These are phyloP conservation scores for Fibroporia radiculosa DNA, from an alignment of 768 basidiomycete species.

Conservation along the genomic window DNA sequence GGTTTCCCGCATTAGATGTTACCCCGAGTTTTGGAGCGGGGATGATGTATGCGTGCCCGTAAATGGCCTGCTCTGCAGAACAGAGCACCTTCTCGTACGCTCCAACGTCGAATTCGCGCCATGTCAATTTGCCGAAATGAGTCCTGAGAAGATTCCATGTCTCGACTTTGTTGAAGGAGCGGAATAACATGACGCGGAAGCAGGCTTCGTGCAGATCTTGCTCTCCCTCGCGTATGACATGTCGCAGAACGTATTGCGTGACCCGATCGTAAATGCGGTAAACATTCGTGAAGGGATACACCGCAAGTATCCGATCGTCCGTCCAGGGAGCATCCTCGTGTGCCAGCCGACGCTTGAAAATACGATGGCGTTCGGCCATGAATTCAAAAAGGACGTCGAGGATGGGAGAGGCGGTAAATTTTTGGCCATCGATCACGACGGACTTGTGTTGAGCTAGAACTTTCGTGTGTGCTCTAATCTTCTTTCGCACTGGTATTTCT, in stretches of 20 bases:
- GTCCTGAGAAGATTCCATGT: slow-evolving; percentile 59
- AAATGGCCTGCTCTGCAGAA: slow-evolving; percentile 34
- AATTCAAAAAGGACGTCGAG: slow-evolving; percentile 25
- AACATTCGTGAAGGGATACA: slow-evolving; percentile 63
- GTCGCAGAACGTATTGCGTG: slow-evolving; percentile 57
- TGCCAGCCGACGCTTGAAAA: slow-evolving; percentile 21
- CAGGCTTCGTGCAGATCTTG: slow-evolving; percentile 53
- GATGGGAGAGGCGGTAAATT: slow-evolving; percentile 17
- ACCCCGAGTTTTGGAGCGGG: slow-evolving; percentile 53
- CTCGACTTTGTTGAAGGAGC: slow-evolving; percentile 59
- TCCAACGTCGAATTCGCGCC: slow-evolving; percentile 45
- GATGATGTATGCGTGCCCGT: slow-evolving; percentile 65
- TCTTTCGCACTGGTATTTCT: too few relatives aligned
- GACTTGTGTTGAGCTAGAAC: slow-evolving; percentile 5
- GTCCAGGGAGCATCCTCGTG: slow-evolving; percentile 46
- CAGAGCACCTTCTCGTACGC: slow-evolving; percentile 48
- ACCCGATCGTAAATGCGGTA: slow-evolving; percentile 68
- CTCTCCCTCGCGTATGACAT: slow-evolving; percentile 65
- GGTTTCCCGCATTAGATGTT: slow-evolving; percentile 44
- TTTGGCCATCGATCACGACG: slow-evolving; percentile 17
- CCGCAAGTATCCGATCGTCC: slow-evolving; percentile 45
- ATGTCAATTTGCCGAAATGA: slow-evolving; percentile 51
- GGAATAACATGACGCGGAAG: slow-evolving; percentile 69
- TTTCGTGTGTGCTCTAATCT: not conserved
- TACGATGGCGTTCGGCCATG: slow-evolving; percentile 24